Evolutionary conservation across 176 grass and related monocot species (phyloP), one percentile per base, ranked within the genome.

Genomic region (Ampelocalamus luodianensis): DNA sequence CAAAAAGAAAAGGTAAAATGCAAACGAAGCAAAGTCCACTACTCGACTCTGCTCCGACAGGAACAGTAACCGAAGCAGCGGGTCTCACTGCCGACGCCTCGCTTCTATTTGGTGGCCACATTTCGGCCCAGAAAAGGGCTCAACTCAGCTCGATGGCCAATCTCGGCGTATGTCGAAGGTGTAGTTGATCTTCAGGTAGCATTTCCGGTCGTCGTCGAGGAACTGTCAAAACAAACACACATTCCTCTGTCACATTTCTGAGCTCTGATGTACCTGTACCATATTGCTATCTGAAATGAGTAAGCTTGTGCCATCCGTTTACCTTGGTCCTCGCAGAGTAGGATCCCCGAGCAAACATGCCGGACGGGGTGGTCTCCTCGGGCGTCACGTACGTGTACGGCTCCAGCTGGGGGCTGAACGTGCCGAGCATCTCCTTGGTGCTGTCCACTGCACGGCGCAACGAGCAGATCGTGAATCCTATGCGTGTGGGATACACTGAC

Each of bases 111-210:
- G 38, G 66, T 7, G 37, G 37, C 23, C 80, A 27, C 58, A 34
- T 44, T 9, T 20, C 54, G 74, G 48, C 2, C 6, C 6, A 1
- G 26, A 58, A n/a, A 15, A 71, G 3, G 50, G 37, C 60, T 78
- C 81, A 92, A 82, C 60, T 36, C 81, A 92, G 84, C 60, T 36
- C 51, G 89, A 79, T 43, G 97, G 82, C 97, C 97, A 99, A 4
- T 99, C 97, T 83, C 90, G 83, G 32, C 93, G 93, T 80, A 99
- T 99, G 88, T 99, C 97, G 70, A 99, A 96, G 20, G 65, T 96
- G 90, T 99, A 99, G 74, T 99, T 94, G 93, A 96, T 96, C 86
- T 94, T 79, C 88, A 99, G 90, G 85, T 99, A 99, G 80, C 93
- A 92, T 62, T 96, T 99, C 70, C 86, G 88, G 72, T 99, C 97